Percentiles rank a stretch among this genome's conserved stretches.
phyloP scores from a whole-genome alignment of 1,284 basidiomycete species.

The Boletellus deceptivus region DNA sequence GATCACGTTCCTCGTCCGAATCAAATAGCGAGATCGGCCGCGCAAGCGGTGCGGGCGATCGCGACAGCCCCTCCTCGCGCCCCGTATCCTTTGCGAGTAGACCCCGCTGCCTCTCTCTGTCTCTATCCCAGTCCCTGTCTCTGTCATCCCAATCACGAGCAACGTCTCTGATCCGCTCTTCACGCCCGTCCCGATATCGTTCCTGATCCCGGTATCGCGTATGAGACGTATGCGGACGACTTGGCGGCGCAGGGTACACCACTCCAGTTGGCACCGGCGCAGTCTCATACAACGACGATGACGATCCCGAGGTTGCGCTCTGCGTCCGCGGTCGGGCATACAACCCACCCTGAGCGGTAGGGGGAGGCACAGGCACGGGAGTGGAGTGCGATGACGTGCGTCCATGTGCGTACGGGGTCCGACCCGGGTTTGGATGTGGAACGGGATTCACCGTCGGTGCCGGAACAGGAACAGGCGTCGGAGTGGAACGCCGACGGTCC shows the following conservation, averaged over 20 bases:
- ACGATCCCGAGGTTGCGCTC: conserved; percentile 10
- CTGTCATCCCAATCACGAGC: conserved; percentile 1
- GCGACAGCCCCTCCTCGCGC: conserved; percentile 12
- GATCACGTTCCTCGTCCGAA: conserved; percentile 18
- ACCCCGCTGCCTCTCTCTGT: not conserved
- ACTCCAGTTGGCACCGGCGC: conserved; percentile 34
- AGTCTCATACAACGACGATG: conserved; percentile 25
- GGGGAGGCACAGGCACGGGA: not conserved
- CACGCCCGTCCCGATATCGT: not conserved
- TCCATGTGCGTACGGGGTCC: too few relatives aligned
- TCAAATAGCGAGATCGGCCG: conserved; percentile 35
- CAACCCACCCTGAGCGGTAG: not conserved
- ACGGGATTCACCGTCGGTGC: not conserved
- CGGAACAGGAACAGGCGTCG: not conserved
- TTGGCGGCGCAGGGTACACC: conserved; percentile 33
- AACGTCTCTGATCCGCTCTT: not conserved
- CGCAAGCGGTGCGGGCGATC: conserved; percentile 29
- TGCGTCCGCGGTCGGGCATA: conserved; percentile 19
- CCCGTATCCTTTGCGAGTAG: not conserved
- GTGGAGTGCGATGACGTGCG: not conserved
- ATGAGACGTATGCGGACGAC: conserved; percentile 28
- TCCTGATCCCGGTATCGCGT: conserved; percentile 8
- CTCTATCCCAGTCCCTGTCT: conserved; percentile 1
- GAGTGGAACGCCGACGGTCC: not conserved
- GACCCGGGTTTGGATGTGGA: not conserved